Conservation (phyloP, 2,329 filamentous ascomycete species). For the Scedosporium boydii region DNA sequence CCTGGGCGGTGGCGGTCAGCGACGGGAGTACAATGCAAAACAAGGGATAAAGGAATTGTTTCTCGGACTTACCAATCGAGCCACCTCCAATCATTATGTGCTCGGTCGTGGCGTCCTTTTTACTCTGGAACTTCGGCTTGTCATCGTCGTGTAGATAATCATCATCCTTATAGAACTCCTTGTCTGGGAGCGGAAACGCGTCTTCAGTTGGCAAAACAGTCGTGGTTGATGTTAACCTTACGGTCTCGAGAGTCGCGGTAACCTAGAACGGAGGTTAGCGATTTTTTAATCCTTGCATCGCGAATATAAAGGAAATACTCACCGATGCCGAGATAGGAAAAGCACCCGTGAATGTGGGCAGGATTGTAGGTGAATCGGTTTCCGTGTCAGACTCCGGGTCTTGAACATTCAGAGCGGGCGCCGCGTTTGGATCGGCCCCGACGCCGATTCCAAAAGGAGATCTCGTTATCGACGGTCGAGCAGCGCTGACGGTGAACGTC, state of each 20-base stretch:
- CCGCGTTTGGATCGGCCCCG: not conserved
- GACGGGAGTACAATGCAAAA: not conserved
- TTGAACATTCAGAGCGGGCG: not conserved
- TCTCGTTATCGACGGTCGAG: not conserved
- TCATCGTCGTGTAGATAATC: not conserved
- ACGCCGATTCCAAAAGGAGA: not conserved
- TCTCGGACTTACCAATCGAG: slow-evolving; percentile 20
- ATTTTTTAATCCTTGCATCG: not conserved
- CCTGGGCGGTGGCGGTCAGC: slow-evolving; percentile 14
- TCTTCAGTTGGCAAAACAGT: not conserved
- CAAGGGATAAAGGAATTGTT: too few species aligned
- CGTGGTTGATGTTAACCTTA: not conserved
- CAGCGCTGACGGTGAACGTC: too few species aligned
- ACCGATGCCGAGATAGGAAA: not conserved
- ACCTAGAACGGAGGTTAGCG: not conserved
- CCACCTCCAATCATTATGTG: slow-evolving; percentile 24
- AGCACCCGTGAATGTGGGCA: not conserved
- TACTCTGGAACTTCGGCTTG: not conserved
- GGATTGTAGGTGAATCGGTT: not conserved
- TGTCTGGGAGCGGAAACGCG: not conserved
- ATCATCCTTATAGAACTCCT: not conserved
- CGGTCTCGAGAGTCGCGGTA: not conserved
- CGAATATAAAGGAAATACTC: not conserved
- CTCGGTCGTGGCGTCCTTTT: slow-evolving; percentile 11
- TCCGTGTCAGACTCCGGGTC: not conserved